Base-by-base conservation (phyloP, 1,284 basidiomycete genomes). In the Abortiporus biennis region DNA sequence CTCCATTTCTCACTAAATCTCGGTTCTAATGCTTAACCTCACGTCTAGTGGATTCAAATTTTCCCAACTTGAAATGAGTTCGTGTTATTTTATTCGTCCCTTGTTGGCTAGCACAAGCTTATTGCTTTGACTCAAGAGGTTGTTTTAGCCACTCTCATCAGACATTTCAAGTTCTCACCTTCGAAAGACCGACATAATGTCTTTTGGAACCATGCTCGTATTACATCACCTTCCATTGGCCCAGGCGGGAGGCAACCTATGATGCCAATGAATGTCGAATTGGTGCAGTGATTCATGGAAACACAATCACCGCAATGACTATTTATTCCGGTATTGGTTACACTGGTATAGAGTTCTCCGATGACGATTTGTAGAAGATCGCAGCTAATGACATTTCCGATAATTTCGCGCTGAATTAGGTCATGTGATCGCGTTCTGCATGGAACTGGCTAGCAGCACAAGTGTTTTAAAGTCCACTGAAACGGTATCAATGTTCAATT, bases 1-100 rank as follows among this genome's bases (percentile, higher is more conserved):
- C 9, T 29, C 27, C n/a, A 9, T 29, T 9, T 29, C 12, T 24
- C 3, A 13, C 20, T 3, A 11, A 20, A 5, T 11, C 12, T 8
- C 8, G 30, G n/a, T 4, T 21, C 3, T 1, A 1, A n/a, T 1
- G 8, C 6, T 21, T 12, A 4, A 13, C 31, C n/a, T 12, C 27
- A 17, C 31, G 19, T 34, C 1, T 16, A 52, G 50, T 24, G 52
- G 51, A 0, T 48, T 47, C 36, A 52, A 52, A 33, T 52, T 53
- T 21, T 47, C 51, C 1, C 46, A 53, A 40, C 29, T 41, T 5
- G 51, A 48, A 24, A 52, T 49, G 22, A 53, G 51, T 53, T 30
- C 22, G 50, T 19, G n/a, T n/a, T n/a, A n/a, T 19, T 13, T 23
- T 6, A 31, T n/a, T 30, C 6, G 12, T 13, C 13, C 17, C 12